Base-by-base conservation (phyloP, 345 rosid genomes). In the Camelina hispida region DNA sequence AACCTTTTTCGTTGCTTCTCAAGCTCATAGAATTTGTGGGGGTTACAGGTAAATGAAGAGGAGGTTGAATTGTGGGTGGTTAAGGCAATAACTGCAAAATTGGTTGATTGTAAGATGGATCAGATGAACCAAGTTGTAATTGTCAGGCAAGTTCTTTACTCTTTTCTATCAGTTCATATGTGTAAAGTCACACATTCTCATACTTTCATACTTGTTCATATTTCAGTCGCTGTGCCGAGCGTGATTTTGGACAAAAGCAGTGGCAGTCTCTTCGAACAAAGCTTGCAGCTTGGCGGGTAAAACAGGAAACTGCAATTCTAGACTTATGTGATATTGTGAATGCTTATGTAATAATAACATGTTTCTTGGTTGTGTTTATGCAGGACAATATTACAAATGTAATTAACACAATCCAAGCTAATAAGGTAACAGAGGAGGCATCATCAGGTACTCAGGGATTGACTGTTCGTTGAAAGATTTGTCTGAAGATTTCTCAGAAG, bases 51-150 rank as follows among this genome's bases (percentile, higher is more conserved):
- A 70, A 79, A 78, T 42, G 92, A 90, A n/a, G 88, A 87, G 76
- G 97, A 90, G 77, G 90, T 91, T 53, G 97, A 94, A 76, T 25
- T 76, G 38, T 91, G 98, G 97, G 85, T 94, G 59, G 96, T 91
- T 5, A 94, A 84, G 85, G 96, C 98, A 50, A 86, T 85, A 79
- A 86, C 91, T 30, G 87, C 93, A 0, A 88, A 94, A 81, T 77
- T 94, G 79, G 68, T 90, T 47, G 91, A 84, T 48, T 88, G 96
- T 78, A 91, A 87, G 81, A 91, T 94, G 87, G 95, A 94, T 79
- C 97, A 94, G 84, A 84, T 91, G 97, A 94, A 91, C 83, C 83
- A 87, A 83, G 87, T 81, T 74, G 84, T 90, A 57, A 68, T 88
- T 63, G 95, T 91, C 80, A 91, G 95, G 96, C 84, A 87, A 46